phyloP scores from a whole-genome alignment of 495 filamentous ascomycete genomes.

The Daldinia childiae region DNA sequence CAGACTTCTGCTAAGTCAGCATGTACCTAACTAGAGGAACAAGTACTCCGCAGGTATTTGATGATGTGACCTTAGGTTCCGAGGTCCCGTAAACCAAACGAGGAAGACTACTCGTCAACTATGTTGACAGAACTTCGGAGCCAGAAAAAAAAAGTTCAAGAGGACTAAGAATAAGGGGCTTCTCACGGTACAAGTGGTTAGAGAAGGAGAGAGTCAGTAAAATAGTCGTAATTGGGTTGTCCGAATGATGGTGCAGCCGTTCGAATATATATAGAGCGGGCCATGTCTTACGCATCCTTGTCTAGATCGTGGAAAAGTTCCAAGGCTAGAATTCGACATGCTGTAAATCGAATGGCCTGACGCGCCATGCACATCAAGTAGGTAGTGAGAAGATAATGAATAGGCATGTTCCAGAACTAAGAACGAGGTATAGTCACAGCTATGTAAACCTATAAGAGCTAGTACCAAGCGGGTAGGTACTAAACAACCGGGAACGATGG shows the following conservation, averaged over 20 bases:
- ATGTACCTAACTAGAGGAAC: background rate
- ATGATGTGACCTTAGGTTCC: background rate
- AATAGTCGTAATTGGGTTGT: conserved; percentile 4
- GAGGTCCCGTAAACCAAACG: background rate
- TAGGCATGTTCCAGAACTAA: conserved; percentile 17
- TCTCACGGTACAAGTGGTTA: background rate
- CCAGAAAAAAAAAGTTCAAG: background rate
- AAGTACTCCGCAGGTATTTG: background rate
- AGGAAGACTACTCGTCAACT: background rate
- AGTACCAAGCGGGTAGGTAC: conserved; percentile 38
- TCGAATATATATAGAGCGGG: conserved; percentile 29
- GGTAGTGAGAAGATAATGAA: conserved; percentile 1
- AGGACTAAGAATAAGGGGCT: background rate
- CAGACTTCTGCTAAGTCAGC: conserved; percentile 1
- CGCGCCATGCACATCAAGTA: conserved; percentile 20
- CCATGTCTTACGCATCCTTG: conserved; percentile 18
- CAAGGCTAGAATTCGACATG: conserved; percentile 21
- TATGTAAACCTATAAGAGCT: conserved; percentile 6
- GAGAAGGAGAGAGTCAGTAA: conserved; percentile 1
- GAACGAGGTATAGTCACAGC: conserved; percentile 8
- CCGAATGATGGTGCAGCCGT: conserved; percentile 5
- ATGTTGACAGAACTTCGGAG: background rate
- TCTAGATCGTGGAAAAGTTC: conserved; percentile 31
- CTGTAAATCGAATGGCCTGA: conserved; percentile 32
- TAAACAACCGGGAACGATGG: conserved; percentile 8